Evolutionary conservation across 2,329 filamentous ascomycete species (phyloP).

Genomic region (Aspergillus ochraceus): DNA sequence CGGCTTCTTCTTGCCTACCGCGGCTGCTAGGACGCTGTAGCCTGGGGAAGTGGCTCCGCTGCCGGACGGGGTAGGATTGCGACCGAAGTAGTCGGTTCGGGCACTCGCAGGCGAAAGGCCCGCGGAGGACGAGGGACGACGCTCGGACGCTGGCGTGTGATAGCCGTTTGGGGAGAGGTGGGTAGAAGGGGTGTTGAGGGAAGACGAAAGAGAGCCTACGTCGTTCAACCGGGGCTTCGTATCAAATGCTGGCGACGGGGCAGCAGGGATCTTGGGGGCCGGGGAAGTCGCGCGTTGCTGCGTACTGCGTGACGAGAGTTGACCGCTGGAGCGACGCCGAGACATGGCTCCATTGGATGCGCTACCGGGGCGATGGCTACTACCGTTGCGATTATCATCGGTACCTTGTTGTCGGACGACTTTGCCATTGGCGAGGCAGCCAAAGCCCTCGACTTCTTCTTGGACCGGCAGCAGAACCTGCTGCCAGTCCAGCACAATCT

Average conservation of each 20-base stretch:
- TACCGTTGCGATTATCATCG: conserved; percentile 30
- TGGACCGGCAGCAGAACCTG: conserved; percentile 63
- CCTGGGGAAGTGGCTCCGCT: conserved; percentile 42
- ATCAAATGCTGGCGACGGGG: conserved; percentile 13
- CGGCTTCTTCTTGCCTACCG: conserved; percentile 67
- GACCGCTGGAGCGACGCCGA: conserved; percentile 40
- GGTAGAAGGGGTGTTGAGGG: conserved; percentile 4
- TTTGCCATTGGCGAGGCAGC: conserved; percentile 66
- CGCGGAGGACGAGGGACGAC: conserved; percentile 29
- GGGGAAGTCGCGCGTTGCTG: conserved; percentile 18
- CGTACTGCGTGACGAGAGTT: not conserved
- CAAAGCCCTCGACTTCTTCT: conserved; percentile 65
- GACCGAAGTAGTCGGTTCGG: conserved; percentile 38
- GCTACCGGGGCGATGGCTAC: conserved; percentile 47
- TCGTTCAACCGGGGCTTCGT: conserved; percentile 28
- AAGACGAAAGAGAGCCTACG: conserved; percentile 13
- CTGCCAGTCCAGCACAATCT: conserved; percentile 68
- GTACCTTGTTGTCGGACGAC: conserved; percentile 33
- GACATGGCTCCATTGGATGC: conserved; percentile 26
- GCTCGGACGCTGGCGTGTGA: conserved; percentile 29
- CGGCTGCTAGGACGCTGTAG: conserved; percentile 39
- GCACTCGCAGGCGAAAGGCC: conserved; percentile 31
- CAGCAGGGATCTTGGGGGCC: conserved; percentile 18
- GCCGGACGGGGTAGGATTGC: conserved; percentile 28
- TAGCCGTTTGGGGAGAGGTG: conserved; percentile 13